Evolutionary conservation across 2,329 filamentous ascomycete genomes (phyloP), one percentile per base, ranked within the genome.

Genomic region (Penicillium nordicum): DNA sequence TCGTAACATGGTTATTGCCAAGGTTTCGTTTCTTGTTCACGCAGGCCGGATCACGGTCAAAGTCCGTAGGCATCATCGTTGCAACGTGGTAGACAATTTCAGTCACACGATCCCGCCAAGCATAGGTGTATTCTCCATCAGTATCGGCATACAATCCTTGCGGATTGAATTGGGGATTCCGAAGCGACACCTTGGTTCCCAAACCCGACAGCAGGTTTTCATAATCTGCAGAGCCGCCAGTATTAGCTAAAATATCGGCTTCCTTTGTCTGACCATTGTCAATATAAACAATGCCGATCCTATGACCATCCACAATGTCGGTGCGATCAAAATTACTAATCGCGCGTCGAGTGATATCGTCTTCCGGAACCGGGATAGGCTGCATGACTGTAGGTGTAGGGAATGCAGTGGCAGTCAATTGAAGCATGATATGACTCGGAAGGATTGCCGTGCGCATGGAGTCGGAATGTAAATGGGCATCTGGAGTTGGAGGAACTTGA

Each of bases 1-100:
- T 96, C 71, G 96, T 97, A 70, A 99, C 94, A 72, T 90, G 96
- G 73, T 97, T 94, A 69, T 99, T 99, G 56, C 94, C 94, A 58
- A 97, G 94, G 69, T 97, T 95, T 3, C 87, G 83, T 75, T 99
- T 99, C 79, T 99, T 99, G 72, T 85, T 82, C 59, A 88, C 86
- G 68, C 88, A 91, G 59, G 85, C 82, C 10, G 88, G 84, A 66
- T 96, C 92, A 30, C 84, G 82, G 52, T 91, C 85, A 14, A 88
- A 78, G 69, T 95, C 84, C 10, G 91, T 96, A 1, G 94, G 94
- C 94, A 99, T 99, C 81, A 97, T 92, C 4, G 93, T 99, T 5
- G 90, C 91, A 53, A 97, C 88, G 71, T 97, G 94, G 74, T 95
- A 99, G 30, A 97, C 88, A 43, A 99, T 89, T 72, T 97, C 94